Conservation (phyloP, 805 yeast genomes). For the Saturnispora halmiae region DNA sequence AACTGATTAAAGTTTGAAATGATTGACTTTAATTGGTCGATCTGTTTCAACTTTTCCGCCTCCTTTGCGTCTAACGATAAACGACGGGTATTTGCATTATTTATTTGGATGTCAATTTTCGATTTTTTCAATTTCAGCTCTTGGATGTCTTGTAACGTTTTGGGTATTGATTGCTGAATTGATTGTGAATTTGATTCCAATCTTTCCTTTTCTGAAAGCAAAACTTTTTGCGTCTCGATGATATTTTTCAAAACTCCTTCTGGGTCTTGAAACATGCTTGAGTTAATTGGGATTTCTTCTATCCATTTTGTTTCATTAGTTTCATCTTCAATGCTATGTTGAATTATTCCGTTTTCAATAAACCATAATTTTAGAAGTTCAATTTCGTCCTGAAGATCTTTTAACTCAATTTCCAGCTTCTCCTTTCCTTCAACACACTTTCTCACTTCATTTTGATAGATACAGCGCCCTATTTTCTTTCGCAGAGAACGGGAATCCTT, state of each 20-base stretch:
- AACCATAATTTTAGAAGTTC: conserved; percentile 19
- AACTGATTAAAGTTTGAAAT: conserved; percentile 2
- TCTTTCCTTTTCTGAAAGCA: background rate
- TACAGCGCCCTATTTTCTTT: conserved; percentile 12
- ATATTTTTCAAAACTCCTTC: conserved; percentile 18
- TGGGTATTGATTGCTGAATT: background rate
- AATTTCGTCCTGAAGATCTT: conserved; percentile 26
- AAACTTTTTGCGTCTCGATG: conserved; percentile 14
- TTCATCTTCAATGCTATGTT: conserved; percentile 1
- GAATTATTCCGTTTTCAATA: background rate
- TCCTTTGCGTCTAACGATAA: conserved; percentile 5
- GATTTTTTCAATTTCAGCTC: background rate
- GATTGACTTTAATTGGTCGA: background rate
- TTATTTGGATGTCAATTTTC: background rate
- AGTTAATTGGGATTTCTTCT: conserved; percentile 17
- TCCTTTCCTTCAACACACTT: conserved; percentile 14
- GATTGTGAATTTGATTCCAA: background rate
- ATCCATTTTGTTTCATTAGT: background rate
- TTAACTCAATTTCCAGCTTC: conserved; percentile 26
- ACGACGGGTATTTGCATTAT: conserved; percentile 1
- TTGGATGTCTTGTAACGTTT: background rate
- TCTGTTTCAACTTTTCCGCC: background rate
- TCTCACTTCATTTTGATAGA: conserved; percentile 14
- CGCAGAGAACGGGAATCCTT: conserved; percentile 11
- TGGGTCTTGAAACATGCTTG: conserved; percentile 1